A percentile compares a stretch with the other conserved stretches of the same genome.
Evolutionary conservation across 768 basidiomycete genomes (phyloP).

Genomic region (Trametopsis cervina): DNA sequence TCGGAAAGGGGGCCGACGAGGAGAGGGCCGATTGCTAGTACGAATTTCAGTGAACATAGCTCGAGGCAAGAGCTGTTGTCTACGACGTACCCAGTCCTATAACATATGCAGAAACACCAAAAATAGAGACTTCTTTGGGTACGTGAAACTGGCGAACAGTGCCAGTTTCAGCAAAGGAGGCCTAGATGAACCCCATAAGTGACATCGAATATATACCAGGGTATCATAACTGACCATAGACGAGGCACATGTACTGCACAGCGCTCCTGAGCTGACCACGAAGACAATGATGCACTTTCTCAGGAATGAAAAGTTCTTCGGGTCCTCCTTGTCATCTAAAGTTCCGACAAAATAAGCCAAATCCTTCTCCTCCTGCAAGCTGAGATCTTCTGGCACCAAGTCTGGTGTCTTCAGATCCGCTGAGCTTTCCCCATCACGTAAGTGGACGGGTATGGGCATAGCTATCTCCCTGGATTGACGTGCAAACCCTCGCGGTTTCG

Average conservation of each 20-base stretch:
- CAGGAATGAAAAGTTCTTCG: slow-evolving; percentile 14
- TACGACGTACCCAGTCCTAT: slow-evolving; percentile 25
- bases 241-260: slow-evolving; percentile 40
- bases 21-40: slow-evolving; percentile 18
- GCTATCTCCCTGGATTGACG: background rate
- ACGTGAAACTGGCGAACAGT: slow-evolving; percentile 47
- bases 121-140: slow-evolving; percentile 42
- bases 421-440: background rate
- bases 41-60: no score
- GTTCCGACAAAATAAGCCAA: background rate
- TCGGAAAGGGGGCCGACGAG: slow-evolving; percentile 35
- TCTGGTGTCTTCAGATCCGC: background rate
- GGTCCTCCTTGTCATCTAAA: slow-evolving; percentile 21
- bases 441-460: background rate
- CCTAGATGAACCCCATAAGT: slow-evolving; percentile 26
- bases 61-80: no score
- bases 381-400: background rate
- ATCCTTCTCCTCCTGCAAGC: background rate
- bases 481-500: background rate
- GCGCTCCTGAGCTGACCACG: slow-evolving; percentile 18
- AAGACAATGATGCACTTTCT: slow-evolving; percentile 21
- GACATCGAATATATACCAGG: background rate
- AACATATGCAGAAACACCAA: slow-evolving; percentile 41
- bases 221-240: slow-evolving; percentile 39
- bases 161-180: slow-evolving; percentile 56